Evolutionary conservation across 164 flowering plant species (phyloP).

Genomic region (Tetrastigma voinierianum): DNA sequence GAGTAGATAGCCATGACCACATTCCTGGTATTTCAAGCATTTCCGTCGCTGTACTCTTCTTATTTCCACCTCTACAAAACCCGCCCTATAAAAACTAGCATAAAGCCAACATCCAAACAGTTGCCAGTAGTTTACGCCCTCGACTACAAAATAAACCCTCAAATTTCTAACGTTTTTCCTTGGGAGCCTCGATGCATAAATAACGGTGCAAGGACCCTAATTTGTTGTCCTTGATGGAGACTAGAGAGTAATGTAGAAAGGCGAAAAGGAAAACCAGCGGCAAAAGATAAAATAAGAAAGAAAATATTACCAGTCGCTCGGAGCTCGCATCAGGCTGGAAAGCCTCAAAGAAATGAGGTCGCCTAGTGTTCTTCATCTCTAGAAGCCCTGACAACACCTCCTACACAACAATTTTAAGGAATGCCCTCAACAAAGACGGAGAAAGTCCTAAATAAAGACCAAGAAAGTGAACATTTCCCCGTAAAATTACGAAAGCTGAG

Average conservation of each 20-base stretch:
- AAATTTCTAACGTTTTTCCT: neutral
- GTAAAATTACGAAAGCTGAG: too few relatives aligned
- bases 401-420: too few relatives aligned
- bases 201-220: neutral
- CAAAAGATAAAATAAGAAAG: neutral
- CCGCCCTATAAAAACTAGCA: too few relatives aligned
- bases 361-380: constrained; percentile 11
- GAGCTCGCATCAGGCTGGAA: constrained; percentile 24
- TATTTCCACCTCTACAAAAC: too few relatives aligned
- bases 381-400: neutral
- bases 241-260: neutral
- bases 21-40: too few relatives aligned
- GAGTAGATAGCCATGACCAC: too few relatives aligned
- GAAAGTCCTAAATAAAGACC: neutral
- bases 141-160: neutral
- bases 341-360: constrained; percentile 29
- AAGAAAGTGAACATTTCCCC: too few relatives aligned
- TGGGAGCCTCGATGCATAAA: neutral
- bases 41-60: too few relatives aligned
- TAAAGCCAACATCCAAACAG: neutral
- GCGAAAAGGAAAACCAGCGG: too few relatives aligned
- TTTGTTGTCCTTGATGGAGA: neutral
- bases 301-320: constrained; percentile 26
- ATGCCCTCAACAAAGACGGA: neutral
- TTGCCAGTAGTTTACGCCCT: neutral